Conservation (phyloP, 495 filamentous ascomycete genomes). For the Trichoderma asperelloides region DNA sequence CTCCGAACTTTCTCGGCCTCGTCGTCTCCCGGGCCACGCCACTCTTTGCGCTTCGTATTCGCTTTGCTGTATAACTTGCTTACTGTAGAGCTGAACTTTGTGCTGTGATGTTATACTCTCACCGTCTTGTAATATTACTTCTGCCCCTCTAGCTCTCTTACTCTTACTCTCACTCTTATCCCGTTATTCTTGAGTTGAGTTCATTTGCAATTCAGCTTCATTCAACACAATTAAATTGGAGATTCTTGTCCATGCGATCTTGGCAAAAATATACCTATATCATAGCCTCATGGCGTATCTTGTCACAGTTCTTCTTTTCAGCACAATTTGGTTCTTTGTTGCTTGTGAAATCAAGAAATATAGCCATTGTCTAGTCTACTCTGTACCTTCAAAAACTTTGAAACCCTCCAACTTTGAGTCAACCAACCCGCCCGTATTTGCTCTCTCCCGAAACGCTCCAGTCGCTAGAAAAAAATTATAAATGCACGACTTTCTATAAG, state of each 20-base stretch:
- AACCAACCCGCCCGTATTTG: not conserved
- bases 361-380: not conserved
- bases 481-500: not conserved
- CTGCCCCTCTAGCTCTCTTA: too few species aligned
- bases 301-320: too few species aligned
- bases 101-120: too few species aligned
- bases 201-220: too few species aligned
- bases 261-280: too few species aligned
- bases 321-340: not conserved
- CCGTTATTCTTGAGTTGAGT: too few species aligned
- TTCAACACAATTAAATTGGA: too few species aligned
- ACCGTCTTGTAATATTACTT: too few species aligned
- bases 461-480: not conserved
- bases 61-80: not conserved
- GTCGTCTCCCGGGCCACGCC: not conserved
- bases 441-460: not conserved
- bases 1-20: not conserved
- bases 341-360: not conserved
- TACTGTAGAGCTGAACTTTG: not conserved
- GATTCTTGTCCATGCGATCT: too few species aligned
- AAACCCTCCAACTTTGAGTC: not conserved
- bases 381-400: not conserved
- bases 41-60: not conserved
- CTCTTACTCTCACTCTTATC: too few species aligned
- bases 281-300: too few species aligned